Percentiles rank a stretch among this genome's conserved stretches.
These are phyloP conservation scores for Lentinula guzmanii DNA, from an alignment of 768 basidiomycete species.

Conservation along the genomic window DNA sequence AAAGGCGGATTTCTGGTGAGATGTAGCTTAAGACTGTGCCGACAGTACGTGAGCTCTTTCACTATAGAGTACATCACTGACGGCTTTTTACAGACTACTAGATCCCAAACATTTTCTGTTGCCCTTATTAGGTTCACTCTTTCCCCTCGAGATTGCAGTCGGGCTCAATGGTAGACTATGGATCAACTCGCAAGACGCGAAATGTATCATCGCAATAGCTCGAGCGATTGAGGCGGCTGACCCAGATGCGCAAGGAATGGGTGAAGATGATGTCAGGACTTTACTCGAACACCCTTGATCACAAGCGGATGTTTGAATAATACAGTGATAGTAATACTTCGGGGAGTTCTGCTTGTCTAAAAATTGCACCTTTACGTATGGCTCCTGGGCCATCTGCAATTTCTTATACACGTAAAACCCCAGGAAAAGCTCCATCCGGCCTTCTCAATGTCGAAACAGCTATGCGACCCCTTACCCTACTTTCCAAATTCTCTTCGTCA, in stretches of 20 bases:
- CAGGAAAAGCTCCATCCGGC: too few relatives aligned
- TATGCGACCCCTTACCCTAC: too few relatives aligned
- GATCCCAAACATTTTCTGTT: constrained; percentile 80
- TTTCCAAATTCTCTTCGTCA: too few relatives aligned
- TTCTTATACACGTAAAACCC: too few relatives aligned
- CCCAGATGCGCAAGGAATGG: constrained; percentile 63
- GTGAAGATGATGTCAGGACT: constrained; percentile 43
- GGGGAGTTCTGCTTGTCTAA: not conserved
- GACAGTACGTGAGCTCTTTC: constrained; percentile 53
- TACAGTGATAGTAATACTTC: not conserved
- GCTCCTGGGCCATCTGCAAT: too few relatives aligned
- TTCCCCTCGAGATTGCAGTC: constrained; percentile 84
- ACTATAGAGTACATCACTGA: not conserved
- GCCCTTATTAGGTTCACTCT: constrained; percentile 69
- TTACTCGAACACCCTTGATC: constrained; percentile 31
- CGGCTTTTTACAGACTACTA: constrained; percentile 41
- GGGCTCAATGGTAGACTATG: constrained; percentile 93
- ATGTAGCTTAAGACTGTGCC: constrained; percentile 80
- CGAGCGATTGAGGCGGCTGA: constrained; percentile 82
- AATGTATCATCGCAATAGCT: constrained; percentile 67
- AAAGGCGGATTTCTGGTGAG: constrained; percentile 81
- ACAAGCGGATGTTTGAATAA: not conserved
- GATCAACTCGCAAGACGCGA: constrained; percentile 70
- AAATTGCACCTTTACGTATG: too few relatives aligned
- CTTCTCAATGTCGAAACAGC: too few relatives aligned